Evolutionary conservation across 257 asterid genomes (phyloP).

Genomic region (Eustoma russellianum): DNA sequence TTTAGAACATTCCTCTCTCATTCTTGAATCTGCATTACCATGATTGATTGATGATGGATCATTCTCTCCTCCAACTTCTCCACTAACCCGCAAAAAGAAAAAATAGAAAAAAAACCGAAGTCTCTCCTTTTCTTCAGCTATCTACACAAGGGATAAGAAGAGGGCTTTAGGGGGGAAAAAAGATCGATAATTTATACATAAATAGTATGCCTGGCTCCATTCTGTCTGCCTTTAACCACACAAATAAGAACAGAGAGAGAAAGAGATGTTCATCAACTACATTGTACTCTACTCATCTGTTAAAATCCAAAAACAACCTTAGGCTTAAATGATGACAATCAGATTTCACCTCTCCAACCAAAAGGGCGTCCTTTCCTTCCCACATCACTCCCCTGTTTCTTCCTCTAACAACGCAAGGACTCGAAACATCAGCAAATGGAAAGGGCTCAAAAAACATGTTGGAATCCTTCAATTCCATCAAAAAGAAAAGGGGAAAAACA

Average conservation of each 20-base stretch:
- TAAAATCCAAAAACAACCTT: conserved; percentile 6
- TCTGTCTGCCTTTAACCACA: conserved; percentile 77
- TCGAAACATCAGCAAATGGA: conserved; percentile 7
- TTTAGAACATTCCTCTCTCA: too few species aligned
- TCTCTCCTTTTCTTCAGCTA: too few species aligned
- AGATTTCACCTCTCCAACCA: background rate
- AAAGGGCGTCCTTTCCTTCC: conserved; percentile 19
- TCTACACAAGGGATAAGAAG: too few species aligned
- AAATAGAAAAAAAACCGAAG: background rate
- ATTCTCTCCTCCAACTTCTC: background rate
- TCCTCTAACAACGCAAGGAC: background rate
- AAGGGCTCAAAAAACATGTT: conserved; percentile 10
- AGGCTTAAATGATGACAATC: conserved; percentile 27
- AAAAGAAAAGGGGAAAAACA: too few species aligned
- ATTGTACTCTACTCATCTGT: conserved; percentile 25
- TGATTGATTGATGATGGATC: too few species aligned
- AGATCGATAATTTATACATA: conserved; percentile 15
- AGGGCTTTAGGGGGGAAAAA: background rate
- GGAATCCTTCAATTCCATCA: too few species aligned
- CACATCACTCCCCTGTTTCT: conserved; percentile 6
- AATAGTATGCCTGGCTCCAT: conserved; percentile 69
- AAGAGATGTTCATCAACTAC: conserved; percentile 13
- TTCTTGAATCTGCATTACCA: too few species aligned
- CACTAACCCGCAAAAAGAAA: background rate
- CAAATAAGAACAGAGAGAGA: conserved; percentile 16